Evolutionary conservation across 441 rosid genomes (phyloP).

Genomic region (Sinapis alba): DNA sequence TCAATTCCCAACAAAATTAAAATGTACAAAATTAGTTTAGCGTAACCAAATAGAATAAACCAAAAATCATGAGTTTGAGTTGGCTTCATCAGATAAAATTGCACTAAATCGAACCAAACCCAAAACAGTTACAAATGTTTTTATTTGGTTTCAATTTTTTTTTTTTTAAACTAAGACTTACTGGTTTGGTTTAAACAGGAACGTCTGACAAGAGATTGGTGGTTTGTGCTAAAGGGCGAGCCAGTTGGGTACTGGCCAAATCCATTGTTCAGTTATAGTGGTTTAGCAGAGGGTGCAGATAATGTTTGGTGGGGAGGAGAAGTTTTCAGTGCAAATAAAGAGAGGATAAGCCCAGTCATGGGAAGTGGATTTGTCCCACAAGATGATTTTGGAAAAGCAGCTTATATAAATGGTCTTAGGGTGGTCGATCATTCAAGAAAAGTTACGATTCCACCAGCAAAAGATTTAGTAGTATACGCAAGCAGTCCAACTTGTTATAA

Average conservation of each 20-base stretch:
- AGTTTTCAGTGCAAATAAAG: neutral
- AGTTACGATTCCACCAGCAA: neutral
- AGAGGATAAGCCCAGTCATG: constrained; percentile 10
- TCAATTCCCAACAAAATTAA: neutral
- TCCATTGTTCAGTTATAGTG: neutral
- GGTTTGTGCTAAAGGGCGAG: neutral
- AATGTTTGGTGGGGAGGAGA: constrained; percentile 24
- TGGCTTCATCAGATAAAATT: neutral
- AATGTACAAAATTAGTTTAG: neutral
- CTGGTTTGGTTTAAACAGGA: constrained; percentile 13
- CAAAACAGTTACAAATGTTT: neutral
- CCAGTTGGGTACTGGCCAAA: constrained; percentile 26
- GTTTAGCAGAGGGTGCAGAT: constrained; percentile 4
- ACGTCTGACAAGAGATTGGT: neutral
- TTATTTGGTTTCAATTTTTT: neutral
- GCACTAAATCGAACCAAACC: neutral
- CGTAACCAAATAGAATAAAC: neutral
- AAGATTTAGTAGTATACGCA: neutral
- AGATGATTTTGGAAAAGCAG: constrained; percentile 3
- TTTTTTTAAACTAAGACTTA: neutral
- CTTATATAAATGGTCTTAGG: constrained; percentile 10
- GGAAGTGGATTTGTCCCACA: constrained; percentile 19
- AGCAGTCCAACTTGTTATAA: constrained; percentile 12
- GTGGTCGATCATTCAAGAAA: neutral
- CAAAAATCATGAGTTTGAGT: neutral